Percentiles rank a stretch among this genome's conserved stretches.
These are phyloP conservation scores for Vaccinium darrowii DNA, from an alignment of 148 eudicot species.

Conservation along the genomic window DNA sequence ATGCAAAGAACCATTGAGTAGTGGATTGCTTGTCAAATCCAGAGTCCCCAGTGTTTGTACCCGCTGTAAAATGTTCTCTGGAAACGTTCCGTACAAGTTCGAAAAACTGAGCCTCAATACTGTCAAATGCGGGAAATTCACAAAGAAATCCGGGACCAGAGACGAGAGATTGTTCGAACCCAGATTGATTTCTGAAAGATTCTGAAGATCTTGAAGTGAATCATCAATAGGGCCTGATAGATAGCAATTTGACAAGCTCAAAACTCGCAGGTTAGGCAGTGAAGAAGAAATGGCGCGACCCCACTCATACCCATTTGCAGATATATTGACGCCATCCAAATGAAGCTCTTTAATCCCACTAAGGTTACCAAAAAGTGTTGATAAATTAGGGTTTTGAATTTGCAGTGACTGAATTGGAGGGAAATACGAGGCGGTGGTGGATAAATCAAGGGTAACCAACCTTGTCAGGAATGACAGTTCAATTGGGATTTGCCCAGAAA, in stretches of 20 bases:
- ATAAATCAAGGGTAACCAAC: conserved; percentile 29
- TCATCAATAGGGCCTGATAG: conserved; percentile 23
- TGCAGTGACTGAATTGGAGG: rapidly evolving
- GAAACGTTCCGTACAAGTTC: conserved; percentile 1
- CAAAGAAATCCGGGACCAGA: conserved; percentile 15
- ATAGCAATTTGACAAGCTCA: conserved; percentile 13
- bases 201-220: conserved; percentile 4
- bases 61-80: neutral
- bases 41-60: conserved; percentile 11
- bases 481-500: conserved; percentile 36
- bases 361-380: neutral
- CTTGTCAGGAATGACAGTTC: conserved; percentile 21
- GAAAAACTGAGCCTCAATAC: neutral
- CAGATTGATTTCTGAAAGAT: conserved; percentile 9
- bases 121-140: neutral
- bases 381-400: neutral
- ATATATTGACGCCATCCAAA: conserved; percentile 20
- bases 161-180: neutral
- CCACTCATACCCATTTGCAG: conserved; percentile 6
- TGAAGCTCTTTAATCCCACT: conserved; percentile 10
- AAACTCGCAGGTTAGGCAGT: conserved; percentile 18
- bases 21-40: conserved; percentile 10
- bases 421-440: neutral
- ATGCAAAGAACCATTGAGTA: conserved; percentile 29
- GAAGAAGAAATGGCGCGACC: conserved; percentile 12